These are phyloP conservation scores for Ogataea populi-albae DNA, from an alignment of 805 yeast species.

Conservation along the genomic window DNA sequence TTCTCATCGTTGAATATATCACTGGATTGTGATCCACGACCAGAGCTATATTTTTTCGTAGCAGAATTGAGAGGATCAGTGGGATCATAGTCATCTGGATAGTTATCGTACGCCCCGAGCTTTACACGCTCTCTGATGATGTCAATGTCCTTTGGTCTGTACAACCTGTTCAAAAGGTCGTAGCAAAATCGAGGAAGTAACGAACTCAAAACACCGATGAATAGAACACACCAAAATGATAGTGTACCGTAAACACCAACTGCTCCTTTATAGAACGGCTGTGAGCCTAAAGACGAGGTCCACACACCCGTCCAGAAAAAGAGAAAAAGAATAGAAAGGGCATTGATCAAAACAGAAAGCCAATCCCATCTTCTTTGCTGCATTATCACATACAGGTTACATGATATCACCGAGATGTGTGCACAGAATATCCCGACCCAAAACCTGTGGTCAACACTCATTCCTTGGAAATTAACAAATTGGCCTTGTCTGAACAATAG, in stretches of 20 bases:
- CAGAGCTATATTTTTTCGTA: slow-evolving; percentile 6
- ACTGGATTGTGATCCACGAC: slow-evolving; percentile 6
- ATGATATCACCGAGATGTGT: slow-evolving; percentile 58
- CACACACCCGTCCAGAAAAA: slow-evolving; percentile 82
- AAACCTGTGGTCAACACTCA: slow-evolving; percentile 60
- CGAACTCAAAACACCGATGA: slow-evolving; percentile 53
- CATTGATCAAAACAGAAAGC: slow-evolving; percentile 51
- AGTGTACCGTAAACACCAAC: slow-evolving; percentile 58
- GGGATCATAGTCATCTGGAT: slow-evolving; percentile 53
- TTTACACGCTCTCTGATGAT: slow-evolving; percentile 61
- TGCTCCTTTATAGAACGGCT: slow-evolving; percentile 66
- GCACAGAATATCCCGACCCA: slow-evolving; percentile 67
- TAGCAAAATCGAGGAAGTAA: slow-evolving; percentile 58
- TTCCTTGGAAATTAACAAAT: slow-evolving; percentile 45
- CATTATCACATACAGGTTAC: slow-evolving; percentile 62
- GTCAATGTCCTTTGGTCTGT: slow-evolving; percentile 65
- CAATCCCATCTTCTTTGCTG: slow-evolving; percentile 81
- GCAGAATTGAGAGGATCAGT: slow-evolving; percentile 38
- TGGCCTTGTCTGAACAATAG: slow-evolving; percentile 47
- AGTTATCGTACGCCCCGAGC: slow-evolving; percentile 49
- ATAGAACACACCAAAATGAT: slow-evolving; percentile 62
- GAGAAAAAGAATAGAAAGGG: slow-evolving; percentile 54
- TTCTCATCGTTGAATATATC: slow-evolving; percentile 14
- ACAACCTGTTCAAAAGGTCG: slow-evolving; percentile 49
- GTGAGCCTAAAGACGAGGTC: slow-evolving; percentile 48